Percentiles rank a stretch among this genome's conserved stretches.
Conservation (phyloP, 371 early-diverging fungal genomes). For the Actinomucor elegans region DNA sequence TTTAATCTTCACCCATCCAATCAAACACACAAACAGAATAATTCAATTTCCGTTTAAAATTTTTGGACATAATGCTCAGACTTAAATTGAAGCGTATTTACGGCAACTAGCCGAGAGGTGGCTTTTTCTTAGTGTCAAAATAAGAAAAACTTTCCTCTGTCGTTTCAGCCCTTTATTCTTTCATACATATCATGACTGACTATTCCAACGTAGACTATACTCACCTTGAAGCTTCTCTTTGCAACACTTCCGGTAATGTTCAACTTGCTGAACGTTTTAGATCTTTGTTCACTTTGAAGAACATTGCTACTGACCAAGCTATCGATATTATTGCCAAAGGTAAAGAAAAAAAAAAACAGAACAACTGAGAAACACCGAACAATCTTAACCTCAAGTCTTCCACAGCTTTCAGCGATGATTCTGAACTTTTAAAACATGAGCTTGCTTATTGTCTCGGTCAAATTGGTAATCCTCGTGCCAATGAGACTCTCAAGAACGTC, state of each 20-base stretch:
- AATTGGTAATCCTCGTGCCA: conserved; percentile 84
- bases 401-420: conserved; percentile 78
- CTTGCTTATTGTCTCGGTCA: conserved; percentile 98
- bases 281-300: conserved; percentile 94
- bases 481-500: conserved; percentile 68
- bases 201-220: conserved; percentile 22
- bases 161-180: background rate
- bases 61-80: too few species aligned
- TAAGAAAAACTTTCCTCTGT: background rate
- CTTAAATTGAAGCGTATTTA: too few species aligned
- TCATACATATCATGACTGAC: background rate
- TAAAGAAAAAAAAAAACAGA: conserved; percentile 25
- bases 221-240: conserved; percentile 53
- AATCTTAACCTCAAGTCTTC: too few species aligned
- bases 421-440: conserved; percentile 97
- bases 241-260: conserved; percentile 57
- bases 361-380: background rate
- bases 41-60: too few species aligned
- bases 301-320: conserved; percentile 72
- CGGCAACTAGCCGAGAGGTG: too few species aligned
- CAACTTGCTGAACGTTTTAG: conserved; percentile 86
- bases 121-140: too few species aligned
- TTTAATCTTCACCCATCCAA: too few species aligned
- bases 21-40: too few species aligned
- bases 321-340: conserved; percentile 84